A percentile compares a stretch with the other conserved stretches of the same genome.
phyloP scores from a whole-genome alignment of 1,139 yeast species.

The Tardiomyces digboiensis region DNA sequence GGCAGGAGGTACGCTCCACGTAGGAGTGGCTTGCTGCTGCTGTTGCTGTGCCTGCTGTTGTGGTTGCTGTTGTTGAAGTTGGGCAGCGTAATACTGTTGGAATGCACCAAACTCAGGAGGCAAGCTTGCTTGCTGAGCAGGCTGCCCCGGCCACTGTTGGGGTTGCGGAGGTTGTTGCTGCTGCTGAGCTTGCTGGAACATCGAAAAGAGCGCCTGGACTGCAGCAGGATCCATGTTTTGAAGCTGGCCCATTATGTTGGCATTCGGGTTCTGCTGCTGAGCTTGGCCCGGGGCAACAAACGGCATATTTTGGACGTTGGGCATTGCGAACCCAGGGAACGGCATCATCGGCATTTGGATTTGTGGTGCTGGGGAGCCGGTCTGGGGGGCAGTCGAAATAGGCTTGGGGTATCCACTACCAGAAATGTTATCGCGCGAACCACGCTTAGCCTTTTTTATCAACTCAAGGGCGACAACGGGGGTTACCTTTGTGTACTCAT shows the following conservation, averaged over 20 bases:
- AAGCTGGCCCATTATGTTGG: constrained; percentile 16
- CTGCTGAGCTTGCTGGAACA: constrained; percentile 12
- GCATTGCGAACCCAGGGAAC: constrained; percentile 7
- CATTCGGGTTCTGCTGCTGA: constrained; percentile 2
- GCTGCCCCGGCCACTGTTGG: neutral
- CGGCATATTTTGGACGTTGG: too few relatives aligned
- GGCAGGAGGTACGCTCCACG: neutral
- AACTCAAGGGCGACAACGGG: constrained; percentile 54
- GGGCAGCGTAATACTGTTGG: neutral
- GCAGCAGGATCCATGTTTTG: constrained; percentile 25
- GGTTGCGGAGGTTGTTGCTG: neutral
- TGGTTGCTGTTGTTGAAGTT: constrained; percentile 16
- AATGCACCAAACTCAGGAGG: too few relatives aligned
- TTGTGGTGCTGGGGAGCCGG: constrained; percentile 12
- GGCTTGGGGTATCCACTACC: constrained; percentile 8
- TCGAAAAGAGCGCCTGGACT: constrained; percentile 20
- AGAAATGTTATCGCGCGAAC: neutral
- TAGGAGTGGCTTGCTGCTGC: constrained; percentile 7
- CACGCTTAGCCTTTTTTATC: constrained; percentile 19
- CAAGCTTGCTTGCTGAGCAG: neutral
- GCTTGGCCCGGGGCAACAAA: neutral
- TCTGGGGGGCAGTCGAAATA: constrained; percentile 7
- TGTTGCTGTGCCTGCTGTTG: constrained; percentile 12
- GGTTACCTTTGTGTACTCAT: constrained; percentile 66
- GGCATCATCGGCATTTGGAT: constrained; percentile 9